Base-by-base conservation (phyloP, 805 yeast species). In the Candida taoyuanica region DNA sequence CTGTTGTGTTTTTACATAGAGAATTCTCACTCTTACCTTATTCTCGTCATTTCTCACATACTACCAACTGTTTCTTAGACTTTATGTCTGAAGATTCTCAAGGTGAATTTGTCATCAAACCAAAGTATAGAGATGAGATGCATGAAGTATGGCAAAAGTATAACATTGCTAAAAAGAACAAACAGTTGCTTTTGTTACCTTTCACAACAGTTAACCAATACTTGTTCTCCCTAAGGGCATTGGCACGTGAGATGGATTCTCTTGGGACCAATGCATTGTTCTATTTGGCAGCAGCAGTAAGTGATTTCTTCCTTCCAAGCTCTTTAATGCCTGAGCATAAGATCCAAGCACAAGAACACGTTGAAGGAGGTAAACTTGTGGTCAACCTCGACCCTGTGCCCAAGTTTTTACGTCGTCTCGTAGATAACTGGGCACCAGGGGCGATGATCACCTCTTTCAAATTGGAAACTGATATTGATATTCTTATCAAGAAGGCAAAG, bases 181-280 rank as follows among this genome's bases (percentile, higher is more conserved):
- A 57, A 19, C 41, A 49, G 24, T 41, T 69, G 21, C 63, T 93
- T 33, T 58, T 79, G 29, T 65, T 93, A 13, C 97, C 98, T 0
- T 93, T 85, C 66, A 89, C 98, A 12, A 93, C 97, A 0, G 96
- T 93, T 14, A 88, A 86, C 56, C 97, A 93, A 58, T 93, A 93
- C 52, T 63, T 93, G 39, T 91, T 85, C 70, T 86, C 96, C 0
- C 67, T 93, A 48, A 77, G 80, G 46, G 63, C 77, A 26, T 67
- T 85, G 8, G 81, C 93, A 1, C 70, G 71, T 45, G 67, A 71
- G 30, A 59, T 91, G 53, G 73, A 78, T 37, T 62, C 64, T 4
- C 58, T 74, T 28, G 83, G 78, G 3, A 60, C 71, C 5, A 66
- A 65, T 38, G 85, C 88, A 0, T 58, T 93, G 29, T 86, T 91